Evolutionary conservation across 306 rosid genomes (phyloP), one percentile per base, ranked within the genome.

Genomic region (Ammopiptanthus mongolicus): DNA sequence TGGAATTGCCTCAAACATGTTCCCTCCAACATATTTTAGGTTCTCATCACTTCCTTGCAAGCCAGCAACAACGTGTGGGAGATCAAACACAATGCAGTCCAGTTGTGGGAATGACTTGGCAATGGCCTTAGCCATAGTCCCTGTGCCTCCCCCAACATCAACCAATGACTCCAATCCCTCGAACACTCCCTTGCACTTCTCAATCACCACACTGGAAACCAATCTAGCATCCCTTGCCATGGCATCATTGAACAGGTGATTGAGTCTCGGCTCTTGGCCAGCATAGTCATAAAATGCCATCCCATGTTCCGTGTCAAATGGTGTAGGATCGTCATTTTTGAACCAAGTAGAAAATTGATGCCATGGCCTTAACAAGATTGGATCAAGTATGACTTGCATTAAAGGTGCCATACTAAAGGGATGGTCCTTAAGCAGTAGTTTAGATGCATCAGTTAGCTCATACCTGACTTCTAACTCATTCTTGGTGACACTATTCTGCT

Each of bases 401-500:
- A 65, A 83, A 33, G 80, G 86, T 3, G 78, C 13, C 22, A 75
- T n/a, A 19, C 64, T 65, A n/a, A 58, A 31, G 47, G 87, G 78
- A 8, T 78, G 50, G 58, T 60, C 62, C 39, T 73, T 82, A 10
- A 86, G 78, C 7, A 90, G 69, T 21, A 90, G 44, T 53, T 5
- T 81, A 17, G 92, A 90, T n/a, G 80, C 79, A 74, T 78, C 78
- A 0, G 88, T 90, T 8, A 87, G 56, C 1, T 23, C 73, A 79
- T 86, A 90, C 4, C 81, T 84, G 17, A 56, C 81, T 80, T 79
- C 83, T 22, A 21, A 23, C 0, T 58, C 72, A 44, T 23, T 47
- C 17, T 63, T 53, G 6, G 17, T 29, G 0, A 55, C 19, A 34
- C n/a, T n/a, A n/a, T 48, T 70, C 6, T 61, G 58, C 0, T 17